These are phyloP conservation scores for Lepidium sativum DNA, from an alignment of 345 rosid species.

Conservation along the genomic window DNA sequence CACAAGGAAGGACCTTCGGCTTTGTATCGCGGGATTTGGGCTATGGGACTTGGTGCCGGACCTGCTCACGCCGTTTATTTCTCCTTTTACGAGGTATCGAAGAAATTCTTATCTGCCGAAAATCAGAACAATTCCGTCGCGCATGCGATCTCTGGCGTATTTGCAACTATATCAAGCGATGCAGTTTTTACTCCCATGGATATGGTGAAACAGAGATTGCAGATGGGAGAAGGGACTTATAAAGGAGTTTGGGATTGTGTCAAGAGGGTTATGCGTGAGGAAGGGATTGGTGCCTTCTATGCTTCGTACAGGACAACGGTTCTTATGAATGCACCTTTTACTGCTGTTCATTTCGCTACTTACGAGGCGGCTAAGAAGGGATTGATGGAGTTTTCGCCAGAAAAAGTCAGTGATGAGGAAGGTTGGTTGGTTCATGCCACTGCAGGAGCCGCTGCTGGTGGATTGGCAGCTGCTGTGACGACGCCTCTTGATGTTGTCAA, in stretches of 20 bases:
- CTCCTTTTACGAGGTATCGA: conserved; percentile 73
- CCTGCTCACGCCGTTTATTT: conserved; percentile 97
- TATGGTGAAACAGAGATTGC: conserved; percentile 93
- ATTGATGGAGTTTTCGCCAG: conserved; percentile 65
- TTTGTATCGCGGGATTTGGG: conserved; percentile 83
- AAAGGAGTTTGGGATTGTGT: conserved; percentile 78
- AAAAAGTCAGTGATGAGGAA: conserved; percentile 56
- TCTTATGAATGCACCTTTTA: conserved; percentile 88
- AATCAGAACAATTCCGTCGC: conserved; percentile 59
- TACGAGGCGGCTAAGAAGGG: conserved; percentile 81
- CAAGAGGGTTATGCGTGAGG: conserved; percentile 66
- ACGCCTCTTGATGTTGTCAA: conserved; percentile 91
- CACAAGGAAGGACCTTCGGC: conserved; percentile 59
- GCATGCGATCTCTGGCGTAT: conserved; percentile 81
- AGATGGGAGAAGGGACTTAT: conserved; percentile 51
- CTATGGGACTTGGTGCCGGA: conserved; percentile 96
- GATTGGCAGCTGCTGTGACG: conserved; percentile 66
- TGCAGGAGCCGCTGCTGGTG: conserved; percentile 91
- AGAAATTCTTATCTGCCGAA: conserved; percentile 53
- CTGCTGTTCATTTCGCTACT: conserved; percentile 74
- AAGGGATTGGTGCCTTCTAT: conserved; percentile 72
- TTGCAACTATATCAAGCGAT: conserved; percentile 78
- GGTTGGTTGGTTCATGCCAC: conserved; percentile 62
- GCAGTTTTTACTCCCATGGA: conserved; percentile 96
- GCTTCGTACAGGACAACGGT: conserved; percentile 94